Evolutionary conservation across 495 filamentous ascomycete genomes (phyloP), one percentile per base, ranked within the genome.

Genomic region (Rhizodiscina lignyota): DNA sequence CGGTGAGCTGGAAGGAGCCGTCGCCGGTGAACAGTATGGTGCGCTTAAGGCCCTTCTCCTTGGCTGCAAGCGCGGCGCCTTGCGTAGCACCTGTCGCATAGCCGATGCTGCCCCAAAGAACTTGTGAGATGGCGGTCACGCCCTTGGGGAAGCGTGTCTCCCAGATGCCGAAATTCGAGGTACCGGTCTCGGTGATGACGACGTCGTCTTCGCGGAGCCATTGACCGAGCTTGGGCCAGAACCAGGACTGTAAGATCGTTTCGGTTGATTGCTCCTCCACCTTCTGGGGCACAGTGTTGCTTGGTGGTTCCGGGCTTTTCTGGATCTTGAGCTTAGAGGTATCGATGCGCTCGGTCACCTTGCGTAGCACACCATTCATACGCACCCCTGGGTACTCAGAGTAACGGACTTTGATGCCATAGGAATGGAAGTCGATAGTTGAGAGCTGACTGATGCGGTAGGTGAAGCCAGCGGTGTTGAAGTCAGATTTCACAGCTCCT

Each of bases 401-500:
- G 47, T 52, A 57, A n/a, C 40, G 43, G 13, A 89, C 82, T 19
- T 63, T 68, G 50, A 77, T 76, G 49, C 72, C 73, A 31, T 63
- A 73, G 56, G 75, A 84, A 56, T 92, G 83, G 50, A 94, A 80
- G 49, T 93, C 84, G 44, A 94, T 85, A 11, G 79, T 81, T 38
- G 77, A 79, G 31, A 85, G 67, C 53, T 83, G 79, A 8, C 77
- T 77, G 24, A 83, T 73, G 39, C 70, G 74, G 48, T 91, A 93
- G 4, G 79, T 79, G 62, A 94, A 93, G 12, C 86, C 86, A 8
- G 77, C 62, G 11, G 85, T 89, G 55, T 94, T 93, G 63, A 92
- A 92, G 48, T 94, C 86, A 42, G 74, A 83, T 55, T 80, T 72
- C 41, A 94, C 75, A 18, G 83, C 64, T 21, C 86, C 87, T 42